phyloP scores from a whole-genome alignment of 2,329 filamentous ascomycete genomes.

The Colletotrichum echinochloae region DNA sequence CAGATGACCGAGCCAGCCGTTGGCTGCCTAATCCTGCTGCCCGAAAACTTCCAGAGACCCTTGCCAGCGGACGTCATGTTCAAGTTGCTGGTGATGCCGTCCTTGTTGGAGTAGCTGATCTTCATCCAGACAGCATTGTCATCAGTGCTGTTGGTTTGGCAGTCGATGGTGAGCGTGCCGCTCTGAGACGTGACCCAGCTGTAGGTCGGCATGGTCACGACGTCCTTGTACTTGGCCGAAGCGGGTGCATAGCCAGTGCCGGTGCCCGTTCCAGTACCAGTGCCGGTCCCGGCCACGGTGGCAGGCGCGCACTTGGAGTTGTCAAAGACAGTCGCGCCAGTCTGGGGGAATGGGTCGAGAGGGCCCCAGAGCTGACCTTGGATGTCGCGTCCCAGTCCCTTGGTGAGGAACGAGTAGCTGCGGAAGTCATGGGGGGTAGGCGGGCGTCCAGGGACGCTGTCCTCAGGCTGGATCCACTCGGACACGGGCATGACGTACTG shows the following conservation, averaged over 20 bases:
- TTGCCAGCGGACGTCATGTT: slow-evolving; percentile 28
- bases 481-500: slow-evolving; percentile 55
- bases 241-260: background rate
- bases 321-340: slow-evolving; percentile 37
- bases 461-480: slow-evolving; percentile 59
- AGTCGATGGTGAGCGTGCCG: slow-evolving; percentile 41
- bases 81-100: slow-evolving; percentile 34
- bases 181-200: slow-evolving; percentile 39
- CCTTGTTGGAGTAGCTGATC: slow-evolving; percentile 44
- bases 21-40: slow-evolving; percentile 40
- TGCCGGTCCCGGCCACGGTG: background rate
- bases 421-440: slow-evolving; percentile 51
- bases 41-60: slow-evolving; percentile 40
- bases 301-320: slow-evolving; percentile 30
- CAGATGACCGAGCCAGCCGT: slow-evolving; percentile 27
- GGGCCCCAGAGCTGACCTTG: slow-evolving; percentile 51
- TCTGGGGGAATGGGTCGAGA: slow-evolving; percentile 50
- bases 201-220: slow-evolving; percentile 30
- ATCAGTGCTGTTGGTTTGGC: slow-evolving; percentile 38
- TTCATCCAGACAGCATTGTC: slow-evolving; percentile 42
- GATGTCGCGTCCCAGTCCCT: slow-evolving; percentile 47
- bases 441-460: slow-evolving; percentile 50
- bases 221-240: slow-evolving; percentile 20
- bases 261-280: slow-evolving; percentile 4
- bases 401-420: slow-evolving; percentile 47